Percentiles rank a stretch among this genome's conserved stretches.
These are phyloP conservation scores for Aschersonia sp. DNA, from an alignment of 2,329 filamentous ascomycete genomes.

Conservation along the genomic window DNA sequence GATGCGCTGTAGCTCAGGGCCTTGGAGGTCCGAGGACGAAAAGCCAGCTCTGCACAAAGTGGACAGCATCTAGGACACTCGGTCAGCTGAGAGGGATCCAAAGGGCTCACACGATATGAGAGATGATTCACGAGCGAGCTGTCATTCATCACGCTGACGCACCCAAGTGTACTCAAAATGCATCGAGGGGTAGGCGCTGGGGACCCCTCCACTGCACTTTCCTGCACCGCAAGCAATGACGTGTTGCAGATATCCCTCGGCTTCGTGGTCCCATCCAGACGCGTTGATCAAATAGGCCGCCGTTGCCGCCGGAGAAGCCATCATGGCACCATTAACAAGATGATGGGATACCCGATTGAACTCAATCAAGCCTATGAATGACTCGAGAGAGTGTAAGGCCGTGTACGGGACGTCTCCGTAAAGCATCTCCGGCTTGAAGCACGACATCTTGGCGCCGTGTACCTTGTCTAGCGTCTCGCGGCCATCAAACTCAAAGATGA, in stretches of 20 bases:
- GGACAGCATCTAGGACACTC: too few relatives aligned
- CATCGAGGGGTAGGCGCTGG: not conserved
- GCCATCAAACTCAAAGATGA: not conserved
- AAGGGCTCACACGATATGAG: too few relatives aligned
- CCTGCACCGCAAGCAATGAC: not conserved
- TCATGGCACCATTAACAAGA: not conserved
- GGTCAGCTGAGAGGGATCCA: too few relatives aligned
- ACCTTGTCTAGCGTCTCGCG: not conserved
- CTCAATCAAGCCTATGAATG: not conserved
- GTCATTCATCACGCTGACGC: not conserved
- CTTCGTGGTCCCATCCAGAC: not conserved
- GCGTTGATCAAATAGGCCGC: not conserved
- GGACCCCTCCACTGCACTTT: not conserved
- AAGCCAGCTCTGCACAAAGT: too few relatives aligned
- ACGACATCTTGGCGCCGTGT: not conserved
- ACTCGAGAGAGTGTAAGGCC: not conserved
- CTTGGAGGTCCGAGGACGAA: too few relatives aligned
- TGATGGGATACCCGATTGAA: not conserved
- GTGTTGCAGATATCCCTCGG: not conserved
- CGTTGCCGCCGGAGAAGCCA: not conserved
- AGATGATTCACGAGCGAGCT: too few relatives aligned
- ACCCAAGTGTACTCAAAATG: not conserved
- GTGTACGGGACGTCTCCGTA: not conserved
- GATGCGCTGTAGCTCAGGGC: too few relatives aligned
- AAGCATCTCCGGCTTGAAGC: not conserved